Base-by-base conservation (phyloP, 768 basidiomycete species). In the Rhizopogon sp. region DNA sequence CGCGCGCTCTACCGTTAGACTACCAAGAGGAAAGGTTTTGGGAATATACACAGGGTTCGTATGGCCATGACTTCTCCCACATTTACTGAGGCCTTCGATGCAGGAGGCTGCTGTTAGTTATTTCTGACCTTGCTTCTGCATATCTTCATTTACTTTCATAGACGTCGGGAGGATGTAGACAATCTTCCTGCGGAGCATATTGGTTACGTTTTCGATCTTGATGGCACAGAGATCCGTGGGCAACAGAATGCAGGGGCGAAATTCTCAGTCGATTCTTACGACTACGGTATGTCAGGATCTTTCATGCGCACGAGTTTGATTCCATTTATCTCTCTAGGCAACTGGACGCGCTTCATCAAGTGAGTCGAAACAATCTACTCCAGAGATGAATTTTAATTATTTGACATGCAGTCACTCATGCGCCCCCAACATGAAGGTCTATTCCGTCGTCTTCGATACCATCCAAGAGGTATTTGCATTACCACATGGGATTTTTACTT, bases 281-380 rank as follows among this genome's bases (percentile, higher is more conserved):
- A 62, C 1, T 72, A 66, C 58, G 87, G 87, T 84, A 51, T 35
- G 13, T 25, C 45, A 14, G 37, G 25, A 39, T 47, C 37, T 43
- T 22, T 2, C 47, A 45, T 35, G 50, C n/a, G 6, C 47, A 31
- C 43, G 41, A 37, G 53, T 43, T 63, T 5, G 41, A 39, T 49
- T 52, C 60, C 43, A 22, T 4, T 39, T 39, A 43, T 49, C 47
- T 37, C 25, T 57, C 25, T 57, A 87, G 87, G 87, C 6, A 89
- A 88, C 60, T 89, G 87, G 87, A 84, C 85, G 7, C 77, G 86
- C 4, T 89, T 88, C 57, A 72, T 88, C 33, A 89, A 88, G 87
- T 86, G 59, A 56, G 83, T 66, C 10, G 35, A 40, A 49, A 49
- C 39, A 13, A 35, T 40, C 28, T 14, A n/a, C 20, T 29, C 25